A percentile compares a stretch with the other conserved stretches of the same genome.
These are phyloP conservation scores for Ceratocystis cubensis DNA, from an alignment of 2,329 filamentous ascomycete genomes.

Conservation along the genomic window DNA sequence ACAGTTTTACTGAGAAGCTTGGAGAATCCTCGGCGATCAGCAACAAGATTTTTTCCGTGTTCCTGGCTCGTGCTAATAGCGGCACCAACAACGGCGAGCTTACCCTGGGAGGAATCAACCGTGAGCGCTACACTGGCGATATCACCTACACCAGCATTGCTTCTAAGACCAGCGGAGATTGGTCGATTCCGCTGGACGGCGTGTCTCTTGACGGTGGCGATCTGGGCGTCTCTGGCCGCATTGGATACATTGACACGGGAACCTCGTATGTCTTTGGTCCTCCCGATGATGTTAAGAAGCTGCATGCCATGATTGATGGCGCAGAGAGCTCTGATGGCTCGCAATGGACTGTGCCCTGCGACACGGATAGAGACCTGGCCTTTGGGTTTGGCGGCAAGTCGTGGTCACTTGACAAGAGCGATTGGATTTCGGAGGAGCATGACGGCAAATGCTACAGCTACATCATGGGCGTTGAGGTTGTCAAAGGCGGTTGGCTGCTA, in stretches of 20 bases:
- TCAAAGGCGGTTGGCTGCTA: slow-evolving; percentile 57
- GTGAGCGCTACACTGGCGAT: slow-evolving; percentile 52
- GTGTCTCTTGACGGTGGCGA: slow-evolving; percentile 48
- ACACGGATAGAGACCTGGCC: slow-evolving; percentile 46
- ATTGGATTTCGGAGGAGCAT: slow-evolving; percentile 50
- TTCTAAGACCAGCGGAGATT: slow-evolving; percentile 43
- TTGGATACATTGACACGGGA: slow-evolving; percentile 71
- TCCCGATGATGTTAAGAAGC: slow-evolving; percentile 46
- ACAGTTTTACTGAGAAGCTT: slow-evolving; percentile 56
- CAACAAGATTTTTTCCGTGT: slow-evolving; percentile 45
- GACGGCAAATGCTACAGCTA: slow-evolving; percentile 51
- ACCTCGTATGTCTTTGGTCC: slow-evolving; percentile 71
- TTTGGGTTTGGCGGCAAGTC: slow-evolving; percentile 55
- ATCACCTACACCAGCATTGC: slow-evolving; percentile 52
- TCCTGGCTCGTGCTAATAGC: slow-evolving; percentile 54
- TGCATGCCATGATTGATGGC: slow-evolving; percentile 57
- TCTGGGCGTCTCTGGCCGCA: slow-evolving; percentile 41
- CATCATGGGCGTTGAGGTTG: slow-evolving; percentile 58
- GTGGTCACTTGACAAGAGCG: slow-evolving; percentile 54
- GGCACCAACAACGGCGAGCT: slow-evolving; percentile 60
- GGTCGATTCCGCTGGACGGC: slow-evolving; percentile 60
- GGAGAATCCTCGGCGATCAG: slow-evolving; percentile 45
- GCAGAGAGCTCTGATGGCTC: slow-evolving; percentile 44
- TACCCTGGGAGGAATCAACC: slow-evolving; percentile 60
- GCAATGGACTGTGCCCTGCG: slow-evolving; percentile 62